These are phyloP conservation scores for Fusarium newnesense DNA, from an alignment of 2,329 filamentous ascomycete species.

Conservation along the genomic window DNA sequence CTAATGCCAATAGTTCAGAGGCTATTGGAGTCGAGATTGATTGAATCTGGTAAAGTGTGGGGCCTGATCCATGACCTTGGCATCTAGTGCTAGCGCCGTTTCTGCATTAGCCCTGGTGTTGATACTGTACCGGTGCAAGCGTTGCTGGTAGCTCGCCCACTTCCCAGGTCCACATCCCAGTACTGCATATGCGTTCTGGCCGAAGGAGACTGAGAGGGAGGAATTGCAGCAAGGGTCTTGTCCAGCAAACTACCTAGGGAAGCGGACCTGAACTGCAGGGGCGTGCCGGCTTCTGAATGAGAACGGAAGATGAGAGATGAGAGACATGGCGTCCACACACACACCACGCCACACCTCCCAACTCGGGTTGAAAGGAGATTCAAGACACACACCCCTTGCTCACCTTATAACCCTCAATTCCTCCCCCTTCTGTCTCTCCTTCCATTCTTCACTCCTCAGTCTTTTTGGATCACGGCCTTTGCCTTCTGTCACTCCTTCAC, in stretches of 20 bases:
- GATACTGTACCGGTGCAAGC: conserved; percentile 31
- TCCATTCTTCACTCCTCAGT: conserved; percentile 22
- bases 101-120: conserved; percentile 32
- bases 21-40: no score
- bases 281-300: conserved; percentile 23
- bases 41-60: no score
- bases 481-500: conserved; percentile 43
- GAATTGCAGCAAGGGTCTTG: conserved; percentile 24
- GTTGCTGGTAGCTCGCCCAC: conserved; percentile 23
- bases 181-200: conserved; percentile 15
- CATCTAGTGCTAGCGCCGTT: conserved; percentile 17
- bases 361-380: conserved; percentile 9
- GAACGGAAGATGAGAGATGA: conserved; percentile 15
- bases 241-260: conserved; percentile 6
- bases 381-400: conserved; percentile 42
- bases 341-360: conserved; percentile 27
- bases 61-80: conserved; percentile 5
- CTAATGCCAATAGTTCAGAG: no score
- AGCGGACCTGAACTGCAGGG: conserved; percentile 6
- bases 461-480: conserved; percentile 39
- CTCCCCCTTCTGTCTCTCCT: conserved; percentile 32
- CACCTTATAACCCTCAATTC: conserved; percentile 44
- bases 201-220: conserved; percentile 3
- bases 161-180: conserved; percentile 28
- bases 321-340: conserved; percentile 35